Conservation (phyloP, 257 asterid species). For the Cruciata laevipes region DNA sequence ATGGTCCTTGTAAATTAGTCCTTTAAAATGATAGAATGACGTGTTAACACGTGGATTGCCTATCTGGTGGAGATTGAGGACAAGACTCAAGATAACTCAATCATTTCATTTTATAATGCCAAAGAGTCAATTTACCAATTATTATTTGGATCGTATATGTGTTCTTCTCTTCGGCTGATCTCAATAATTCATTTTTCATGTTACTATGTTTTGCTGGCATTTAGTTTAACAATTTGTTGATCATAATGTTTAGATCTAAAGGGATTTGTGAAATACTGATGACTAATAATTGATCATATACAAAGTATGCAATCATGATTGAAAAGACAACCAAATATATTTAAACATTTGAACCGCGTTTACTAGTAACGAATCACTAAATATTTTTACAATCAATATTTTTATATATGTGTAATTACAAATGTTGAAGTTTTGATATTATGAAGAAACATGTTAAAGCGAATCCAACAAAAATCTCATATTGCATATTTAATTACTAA, state of each 20-base stretch:
- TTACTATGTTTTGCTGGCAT: neutral
- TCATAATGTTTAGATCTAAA: neutral
- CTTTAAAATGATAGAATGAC: constrained; percentile 5
- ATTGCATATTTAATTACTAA: no score
- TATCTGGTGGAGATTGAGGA: neutral
- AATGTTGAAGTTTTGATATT: no score
- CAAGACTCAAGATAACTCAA: neutral
- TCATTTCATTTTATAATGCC: constrained; percentile 2
- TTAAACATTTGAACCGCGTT: no score
- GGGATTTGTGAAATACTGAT: neutral
- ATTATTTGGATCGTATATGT: neutral
- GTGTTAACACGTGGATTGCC: constrained; percentile 23
- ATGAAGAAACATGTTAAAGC: no score
- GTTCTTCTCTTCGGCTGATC: neutral
- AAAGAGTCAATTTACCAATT: neutral
- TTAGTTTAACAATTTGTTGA: no score
- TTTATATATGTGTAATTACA: no score
- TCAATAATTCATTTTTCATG: neutral
- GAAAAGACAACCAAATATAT: no score
- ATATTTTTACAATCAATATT: no score
- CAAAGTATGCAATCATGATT: no score
- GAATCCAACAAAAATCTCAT: no score
- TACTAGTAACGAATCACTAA: no score
- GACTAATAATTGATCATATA: no score
- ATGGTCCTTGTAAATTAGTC: neutral